Conservation (phyloP, 495 filamentous ascomycete genomes). For the Penicillium samsonianum region DNA sequence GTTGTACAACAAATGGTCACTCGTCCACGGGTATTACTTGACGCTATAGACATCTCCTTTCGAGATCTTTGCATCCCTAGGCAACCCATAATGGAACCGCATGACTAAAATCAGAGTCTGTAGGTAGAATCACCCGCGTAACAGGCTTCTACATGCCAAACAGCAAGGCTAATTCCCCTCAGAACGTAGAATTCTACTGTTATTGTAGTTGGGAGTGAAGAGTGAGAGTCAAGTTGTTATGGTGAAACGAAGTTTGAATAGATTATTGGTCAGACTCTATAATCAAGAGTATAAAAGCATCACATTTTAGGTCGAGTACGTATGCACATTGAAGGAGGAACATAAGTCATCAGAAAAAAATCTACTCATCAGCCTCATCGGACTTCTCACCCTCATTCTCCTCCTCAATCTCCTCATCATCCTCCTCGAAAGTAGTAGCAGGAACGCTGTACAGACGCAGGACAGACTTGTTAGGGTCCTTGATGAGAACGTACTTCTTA, state of each 20-base stretch:
- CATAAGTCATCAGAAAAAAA: constrained; percentile 21
- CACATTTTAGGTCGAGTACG: constrained; percentile 19
- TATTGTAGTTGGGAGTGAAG: too few species aligned
- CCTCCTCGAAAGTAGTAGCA: constrained; percentile 81
- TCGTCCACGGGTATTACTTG: background rate
- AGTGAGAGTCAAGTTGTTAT: background rate
- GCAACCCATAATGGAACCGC: background rate
- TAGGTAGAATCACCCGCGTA: background rate
- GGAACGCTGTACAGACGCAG: constrained; percentile 93
- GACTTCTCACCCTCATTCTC: constrained; percentile 41
- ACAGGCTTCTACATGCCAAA: background rate
- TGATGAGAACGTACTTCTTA: constrained; percentile 67
- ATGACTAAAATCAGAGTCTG: background rate
- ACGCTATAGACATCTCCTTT: background rate
- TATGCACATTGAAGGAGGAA: constrained; percentile 19
- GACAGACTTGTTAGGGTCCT: constrained; percentile 95
- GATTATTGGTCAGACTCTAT: constrained; percentile 7
- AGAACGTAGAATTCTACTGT: background rate
- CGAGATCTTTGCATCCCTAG: background rate
- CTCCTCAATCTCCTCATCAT: constrained; percentile 59
- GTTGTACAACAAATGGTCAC: background rate
- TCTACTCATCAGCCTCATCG: constrained; percentile 39
- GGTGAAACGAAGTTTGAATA: background rate
- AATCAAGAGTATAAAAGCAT: constrained; percentile 17
- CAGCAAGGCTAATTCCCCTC: background rate